Base-by-base conservation (phyloP, 768 basidiomycete species). In the Lentinula edodes region DNA sequence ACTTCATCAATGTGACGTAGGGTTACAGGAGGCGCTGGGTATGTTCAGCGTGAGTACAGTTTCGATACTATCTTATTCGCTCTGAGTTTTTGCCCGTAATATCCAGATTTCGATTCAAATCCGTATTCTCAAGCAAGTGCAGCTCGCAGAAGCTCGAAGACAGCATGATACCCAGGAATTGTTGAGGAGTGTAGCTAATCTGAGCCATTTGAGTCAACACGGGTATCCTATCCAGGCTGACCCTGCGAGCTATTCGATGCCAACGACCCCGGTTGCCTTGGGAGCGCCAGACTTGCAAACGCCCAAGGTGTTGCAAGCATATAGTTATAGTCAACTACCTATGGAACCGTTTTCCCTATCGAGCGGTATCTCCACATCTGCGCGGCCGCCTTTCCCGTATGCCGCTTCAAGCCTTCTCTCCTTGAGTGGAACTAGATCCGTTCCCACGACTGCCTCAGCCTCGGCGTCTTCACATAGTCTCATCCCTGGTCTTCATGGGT, bases 101-200 rank as follows among this genome's bases (percentile, higher is more conserved):
- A 36, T 8, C 9, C 61, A 82, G 80, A 64, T 81, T 5, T 76
- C 77, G 8, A 74, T 83, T 43, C 81, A 84, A 60, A 75, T 85
- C 50, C 77, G 83, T n/a, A 83, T 80, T 15, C 74, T 84, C 56
- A 80, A 79, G 62, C 75, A 81, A 59, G 75, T 86, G 6, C 74
- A 81, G 53, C 72, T 69, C 15, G 74, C 76, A 5, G 77, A 82
- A 54, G 62, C 65, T 6, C 38, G 41, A 7, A 56, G 55, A 12
- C 55, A 56, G 38, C 38, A 56, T 28, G 55, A 56, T 42, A 56
- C 55, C 9, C 38, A 56, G 38, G 55, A 56, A 18, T 8, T 56
- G 20, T 34, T 56, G 55, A 56, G 41, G 53, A 41, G 41, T 43
- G 55, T 56, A n/a, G 23, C 35, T 52, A 32, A 52, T 52, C 51